phyloP scores from a whole-genome alignment of 1,284 basidiomycete species.

The Papiliotrema flavescens region DNA sequence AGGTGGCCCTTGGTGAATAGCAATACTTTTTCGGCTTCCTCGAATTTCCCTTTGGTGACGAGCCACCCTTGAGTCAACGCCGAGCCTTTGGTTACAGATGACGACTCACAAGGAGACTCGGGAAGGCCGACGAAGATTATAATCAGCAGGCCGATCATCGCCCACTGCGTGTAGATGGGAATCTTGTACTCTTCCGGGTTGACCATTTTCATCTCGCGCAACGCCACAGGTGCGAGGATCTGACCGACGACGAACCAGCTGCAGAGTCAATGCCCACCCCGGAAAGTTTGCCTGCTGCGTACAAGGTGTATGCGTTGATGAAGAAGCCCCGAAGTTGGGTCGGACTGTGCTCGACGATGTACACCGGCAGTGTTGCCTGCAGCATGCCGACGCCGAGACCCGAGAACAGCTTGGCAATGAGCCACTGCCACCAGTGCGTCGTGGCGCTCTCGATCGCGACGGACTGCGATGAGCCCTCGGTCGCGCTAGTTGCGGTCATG shows the following conservation, averaged over 20 bases:
- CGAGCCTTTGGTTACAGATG: too few relatives aligned
- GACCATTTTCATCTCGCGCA: slow-evolving; percentile 9
- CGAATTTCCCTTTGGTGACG: slow-evolving; percentile 16
- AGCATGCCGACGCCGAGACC: slow-evolving; percentile 25
- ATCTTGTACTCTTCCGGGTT: slow-evolving; percentile 15
- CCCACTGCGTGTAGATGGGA: slow-evolving; percentile 28
- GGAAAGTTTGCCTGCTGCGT: slow-evolving; percentile 1
- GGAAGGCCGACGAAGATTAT: slow-evolving; percentile 22
- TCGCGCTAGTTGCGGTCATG: background rate
- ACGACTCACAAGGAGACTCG: slow-evolving; percentile 20
- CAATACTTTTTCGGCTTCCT: slow-evolving; percentile 17
- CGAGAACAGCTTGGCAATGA: slow-evolving; percentile 24
- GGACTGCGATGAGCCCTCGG: slow-evolving; percentile 5
- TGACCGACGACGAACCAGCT: slow-evolving; percentile 22
- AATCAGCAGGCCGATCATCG: slow-evolving; percentile 17
- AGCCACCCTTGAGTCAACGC: slow-evolving; percentile 23
- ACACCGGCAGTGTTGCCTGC: slow-evolving; percentile 24
- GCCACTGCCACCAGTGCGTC: slow-evolving; percentile 20
- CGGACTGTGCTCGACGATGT: slow-evolving; percentile 22
- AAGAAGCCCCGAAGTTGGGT: slow-evolving; percentile 26
- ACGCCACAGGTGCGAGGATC: slow-evolving; percentile 15
- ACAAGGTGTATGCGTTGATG: slow-evolving; percentile 23
- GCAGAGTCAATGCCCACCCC: background rate
- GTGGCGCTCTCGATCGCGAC: slow-evolving; percentile 15
- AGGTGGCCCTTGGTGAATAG: slow-evolving; percentile 8